These are phyloP conservation scores for Cucurbitaria berberidis DNA, from an alignment of 2,329 filamentous ascomycete genomes.

Conservation along the genomic window DNA sequence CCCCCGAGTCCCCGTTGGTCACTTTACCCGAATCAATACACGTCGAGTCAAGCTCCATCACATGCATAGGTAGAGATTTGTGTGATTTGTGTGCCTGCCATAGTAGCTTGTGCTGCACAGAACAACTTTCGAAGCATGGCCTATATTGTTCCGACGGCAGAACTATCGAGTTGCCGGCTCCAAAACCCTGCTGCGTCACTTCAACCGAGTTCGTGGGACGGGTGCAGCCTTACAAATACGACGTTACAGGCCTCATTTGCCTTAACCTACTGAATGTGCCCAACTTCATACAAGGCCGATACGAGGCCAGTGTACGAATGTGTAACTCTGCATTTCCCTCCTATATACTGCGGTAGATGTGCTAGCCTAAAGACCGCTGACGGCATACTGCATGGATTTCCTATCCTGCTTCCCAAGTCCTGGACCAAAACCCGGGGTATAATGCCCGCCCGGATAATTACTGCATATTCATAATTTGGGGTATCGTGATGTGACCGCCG, in stretches of 20 bases:
- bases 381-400: constrained; percentile 4
- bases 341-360: constrained; percentile 4
- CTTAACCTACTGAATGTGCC: constrained; percentile 19
- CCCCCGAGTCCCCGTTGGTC: constrained; percentile 10
- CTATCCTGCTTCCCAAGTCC: not conserved
- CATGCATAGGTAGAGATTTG: constrained; percentile 9
- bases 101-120: constrained; percentile 4
- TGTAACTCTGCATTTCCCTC: constrained; percentile 4
- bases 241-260: constrained; percentile 5
- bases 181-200: constrained; percentile 15
- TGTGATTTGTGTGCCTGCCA: constrained; percentile 1
- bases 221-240: constrained; percentile 17
- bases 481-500: constrained; percentile 23
- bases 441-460: constrained; percentile 4
- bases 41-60: constrained; percentile 14
- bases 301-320: constrained; percentile 1
- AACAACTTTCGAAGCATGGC: not conserved
- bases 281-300: not conserved
- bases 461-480: constrained; percentile 13
- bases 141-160: constrained; percentile 16
- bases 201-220: constrained; percentile 14
- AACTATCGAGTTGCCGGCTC: constrained; percentile 11
- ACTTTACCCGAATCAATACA: constrained; percentile 13
- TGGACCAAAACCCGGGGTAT: constrained; percentile 5
- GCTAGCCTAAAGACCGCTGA: constrained; percentile 14